Conservation (phyloP, 768 basidiomycete species). For the Terana coerulea region DNA sequence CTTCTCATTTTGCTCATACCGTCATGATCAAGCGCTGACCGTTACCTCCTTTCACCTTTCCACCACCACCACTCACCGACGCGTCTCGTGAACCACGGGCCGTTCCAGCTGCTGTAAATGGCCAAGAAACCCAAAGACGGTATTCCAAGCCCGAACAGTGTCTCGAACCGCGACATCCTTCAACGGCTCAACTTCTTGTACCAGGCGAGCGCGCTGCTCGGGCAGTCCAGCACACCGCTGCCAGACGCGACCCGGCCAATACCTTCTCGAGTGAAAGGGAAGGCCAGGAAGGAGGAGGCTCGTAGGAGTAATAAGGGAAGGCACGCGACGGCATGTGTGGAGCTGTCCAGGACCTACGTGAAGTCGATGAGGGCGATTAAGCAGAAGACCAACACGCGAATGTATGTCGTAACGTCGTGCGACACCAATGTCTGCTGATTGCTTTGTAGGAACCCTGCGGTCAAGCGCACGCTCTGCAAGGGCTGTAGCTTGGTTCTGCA, state of each 20-base stretch:
- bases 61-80: too few relatives aligned
- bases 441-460: conserved; percentile 63
- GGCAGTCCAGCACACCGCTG: not conserved
- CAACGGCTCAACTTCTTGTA: conserved; percentile 86
- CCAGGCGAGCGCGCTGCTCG: conserved; percentile 68
- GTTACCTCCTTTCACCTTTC: too few relatives aligned
- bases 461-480: conserved; percentile 81
- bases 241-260: conserved; percentile 19
- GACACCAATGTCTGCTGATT: not conserved
- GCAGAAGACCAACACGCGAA: conserved; percentile 71
- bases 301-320: conserved; percentile 27
- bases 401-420: conserved; percentile 43
- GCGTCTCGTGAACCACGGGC: too few relatives aligned
- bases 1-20: too few relatives aligned
- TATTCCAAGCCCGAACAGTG: conserved; percentile 50
- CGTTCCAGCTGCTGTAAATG: too few relatives aligned
- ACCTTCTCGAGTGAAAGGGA: not conserved
- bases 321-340: conserved; percentile 31
- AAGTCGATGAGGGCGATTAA: conserved; percentile 66
- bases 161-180: conserved; percentile 69
- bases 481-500: conserved; percentile 61
- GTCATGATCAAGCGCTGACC: too few relatives aligned
- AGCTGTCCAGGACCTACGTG: conserved; percentile 64
- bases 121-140: conserved; percentile 64
- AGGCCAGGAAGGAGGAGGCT: not conserved